Evolutionary conservation across 2,329 filamentous ascomycete genomes (phyloP).

Genomic region (Botryotinia calthae): DNA sequence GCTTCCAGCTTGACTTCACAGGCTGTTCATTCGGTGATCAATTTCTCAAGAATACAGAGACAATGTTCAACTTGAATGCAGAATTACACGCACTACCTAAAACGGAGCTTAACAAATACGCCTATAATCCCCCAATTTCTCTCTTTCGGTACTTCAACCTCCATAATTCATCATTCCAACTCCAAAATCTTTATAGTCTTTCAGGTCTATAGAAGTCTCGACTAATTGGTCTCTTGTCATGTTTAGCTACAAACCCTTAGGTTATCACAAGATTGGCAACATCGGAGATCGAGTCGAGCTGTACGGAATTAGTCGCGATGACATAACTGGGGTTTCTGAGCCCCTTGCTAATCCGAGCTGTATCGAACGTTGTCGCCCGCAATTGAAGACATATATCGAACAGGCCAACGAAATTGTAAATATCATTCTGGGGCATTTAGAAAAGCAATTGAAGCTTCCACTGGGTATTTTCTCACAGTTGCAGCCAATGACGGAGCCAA

Average conservation of each 20-base stretch:
- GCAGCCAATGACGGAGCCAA: neutral
- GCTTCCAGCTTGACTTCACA: conserved; percentile 5
- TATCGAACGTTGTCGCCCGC: conserved; percentile 3
- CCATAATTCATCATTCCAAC: neutral
- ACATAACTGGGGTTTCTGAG: conserved; percentile 12
- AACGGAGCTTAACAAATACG: neutral
- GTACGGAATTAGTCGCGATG: conserved; percentile 1
- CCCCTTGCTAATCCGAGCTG: conserved; percentile 9
- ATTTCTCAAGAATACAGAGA: neutral
- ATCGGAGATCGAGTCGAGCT: conserved; percentile 9
- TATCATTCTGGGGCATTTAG: conserved; percentile 1
- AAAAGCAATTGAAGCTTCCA: conserved; percentile 3
- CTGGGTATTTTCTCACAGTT: neutral
- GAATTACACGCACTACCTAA: conserved; percentile 1
- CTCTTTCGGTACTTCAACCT: neutral
- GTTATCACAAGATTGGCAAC: conserved; percentile 9
- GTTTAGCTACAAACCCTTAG: conserved; percentile 12
- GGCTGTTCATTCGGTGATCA: neutral
- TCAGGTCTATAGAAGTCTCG: neutral
- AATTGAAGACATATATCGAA: neutral
- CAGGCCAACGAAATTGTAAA: neutral
- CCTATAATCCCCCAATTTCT: conserved; percentile 9
- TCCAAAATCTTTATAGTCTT: neutral
- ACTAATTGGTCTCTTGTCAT: neutral
- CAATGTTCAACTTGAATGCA: conserved; percentile 1